Conservation (phyloP, 2,329 filamentous ascomycete genomes). For the Cercospora sp. region DNA sequence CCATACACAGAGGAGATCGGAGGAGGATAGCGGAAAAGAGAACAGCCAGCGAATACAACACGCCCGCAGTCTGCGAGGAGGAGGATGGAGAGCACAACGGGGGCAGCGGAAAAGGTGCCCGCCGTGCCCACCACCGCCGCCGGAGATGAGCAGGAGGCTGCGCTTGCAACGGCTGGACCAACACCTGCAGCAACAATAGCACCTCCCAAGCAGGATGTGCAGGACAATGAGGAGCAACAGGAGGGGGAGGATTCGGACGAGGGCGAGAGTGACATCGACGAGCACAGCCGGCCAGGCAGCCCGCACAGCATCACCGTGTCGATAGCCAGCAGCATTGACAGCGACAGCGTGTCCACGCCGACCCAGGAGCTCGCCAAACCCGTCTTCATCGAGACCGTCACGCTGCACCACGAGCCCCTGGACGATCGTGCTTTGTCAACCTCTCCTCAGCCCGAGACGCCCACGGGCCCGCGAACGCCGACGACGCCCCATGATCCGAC, state of each 20-base stretch:
- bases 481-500: conserved; percentile 28
- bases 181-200: neutral
- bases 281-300: conserved; percentile 5
- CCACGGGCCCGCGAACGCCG: conserved; percentile 22
- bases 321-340: conserved; percentile 13
- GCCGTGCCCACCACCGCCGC: neutral
- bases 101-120: neutral
- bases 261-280: neutral
- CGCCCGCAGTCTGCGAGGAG: neutral
- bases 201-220: neutral
- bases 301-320: neutral
- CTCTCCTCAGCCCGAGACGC: conserved; percentile 25
- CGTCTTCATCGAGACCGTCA: conserved; percentile 26
- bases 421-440: conserved; percentile 17
- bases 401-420: conserved; percentile 26
- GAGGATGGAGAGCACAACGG: neutral
- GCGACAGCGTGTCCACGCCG: conserved; percentile 20
- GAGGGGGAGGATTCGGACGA: neutral
- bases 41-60: neutral
- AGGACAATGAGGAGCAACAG: neutral
- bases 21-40: neutral
- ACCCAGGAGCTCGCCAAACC: conserved; percentile 23
- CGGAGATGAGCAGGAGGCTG: neutral
- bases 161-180: neutral
- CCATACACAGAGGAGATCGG: neutral